These are phyloP conservation scores for Helianthus annuus DNA, from an alignment of 129 eudicot species.

Conservation along the genomic window HanXRQr2.0-SUNRISE NC_035449.2:181033181-181033680, in stretches of 20 bases:
- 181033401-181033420: slow-evolving; percentile 12
- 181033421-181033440: slow-evolving; percentile 21
- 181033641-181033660: slow-evolving; percentile 31
- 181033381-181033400: slow-evolving; percentile 15
- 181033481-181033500: slow-evolving; percentile 28
- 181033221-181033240: neutral
- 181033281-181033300: slow-evolving; percentile 81
- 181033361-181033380: too few relatives aligned
- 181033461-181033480: slow-evolving; percentile 26
- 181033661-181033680: slow-evolving; percentile 18
- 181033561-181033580: slow-evolving; percentile 17
- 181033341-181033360: too few relatives aligned
- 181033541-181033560: slow-evolving; percentile 23
- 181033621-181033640: slow-evolving; percentile 14
- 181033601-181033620: slow-evolving; percentile 30
- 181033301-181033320: slow-evolving; percentile 58
- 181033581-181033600: slow-evolving; percentile 29
- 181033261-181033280: slow-evolving; percentile 91
- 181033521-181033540: slow-evolving; percentile 20
- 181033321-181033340: neutral
- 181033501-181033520: slow-evolving; percentile 38
- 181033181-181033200: too few relatives aligned
- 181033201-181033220: neutral
- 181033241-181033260: slow-evolving; percentile 90
- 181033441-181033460: slow-evolving; percentile 28